These are phyloP conservation scores for Apium graveolens DNA, from an alignment of 129 eudicot genomes.

Conservation along the genomic window DNA sequence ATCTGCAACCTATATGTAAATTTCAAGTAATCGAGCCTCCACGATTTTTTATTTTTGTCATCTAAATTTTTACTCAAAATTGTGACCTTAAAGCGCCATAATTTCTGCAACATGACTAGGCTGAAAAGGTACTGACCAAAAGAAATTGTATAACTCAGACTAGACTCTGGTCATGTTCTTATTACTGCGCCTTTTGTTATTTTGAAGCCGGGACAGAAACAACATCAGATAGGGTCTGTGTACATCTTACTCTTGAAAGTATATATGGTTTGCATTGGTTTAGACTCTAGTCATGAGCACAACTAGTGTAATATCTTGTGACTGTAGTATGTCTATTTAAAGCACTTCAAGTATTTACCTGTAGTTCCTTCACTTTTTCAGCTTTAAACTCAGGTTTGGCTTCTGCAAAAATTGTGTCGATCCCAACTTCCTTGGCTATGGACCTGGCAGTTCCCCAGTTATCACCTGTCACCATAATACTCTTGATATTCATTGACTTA, in stretches of 20 bases:
- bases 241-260: too few relatives aligned
- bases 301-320: too few relatives aligned
- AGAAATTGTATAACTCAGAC: too few relatives aligned
- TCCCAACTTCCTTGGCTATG: slow-evolving; percentile 72
- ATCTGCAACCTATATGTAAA: not conserved
- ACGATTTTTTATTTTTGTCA: too few relatives aligned
- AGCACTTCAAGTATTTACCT: slow-evolving; percentile 31
- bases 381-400: slow-evolving; percentile 80
- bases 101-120: not conserved
- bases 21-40: not conserved
- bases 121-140: not conserved
- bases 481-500: slow-evolving; percentile 57
- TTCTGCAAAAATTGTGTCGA: slow-evolving; percentile 55
- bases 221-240: too few relatives aligned
- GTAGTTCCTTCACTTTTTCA: slow-evolving; percentile 68
- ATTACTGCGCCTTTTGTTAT: too few relatives aligned
- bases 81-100: not conserved
- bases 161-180: too few relatives aligned
- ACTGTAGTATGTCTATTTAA: not conserved
- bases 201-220: too few relatives aligned
- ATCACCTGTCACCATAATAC: slow-evolving; percentile 71
- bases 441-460: slow-evolving; percentile 87
- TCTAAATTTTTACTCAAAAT: not conserved
- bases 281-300: not conserved
- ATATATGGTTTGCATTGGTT: not conserved